These are phyloP conservation scores for Zymoseptoria ardabiliae DNA, from an alignment of 2,329 filamentous ascomycete species.

Conservation along the genomic window DNA sequence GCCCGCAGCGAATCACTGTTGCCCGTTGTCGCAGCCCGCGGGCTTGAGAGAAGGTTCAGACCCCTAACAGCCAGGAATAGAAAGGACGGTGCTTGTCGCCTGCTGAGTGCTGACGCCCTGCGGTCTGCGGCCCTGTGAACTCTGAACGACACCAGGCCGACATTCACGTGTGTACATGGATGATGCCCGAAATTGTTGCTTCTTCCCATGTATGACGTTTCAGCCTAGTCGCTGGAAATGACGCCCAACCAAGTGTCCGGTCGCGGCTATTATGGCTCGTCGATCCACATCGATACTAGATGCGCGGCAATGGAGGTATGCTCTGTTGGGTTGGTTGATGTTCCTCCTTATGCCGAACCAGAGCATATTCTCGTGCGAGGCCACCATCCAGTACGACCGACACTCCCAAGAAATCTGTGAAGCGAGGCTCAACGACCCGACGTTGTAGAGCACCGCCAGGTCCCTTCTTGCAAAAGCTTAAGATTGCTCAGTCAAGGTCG, in stretches of 20 bases:
- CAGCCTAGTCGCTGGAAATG: not conserved
- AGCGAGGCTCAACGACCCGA: not conserved
- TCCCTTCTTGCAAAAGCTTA: not conserved
- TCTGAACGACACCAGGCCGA: not conserved
- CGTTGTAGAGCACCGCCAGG: not conserved
- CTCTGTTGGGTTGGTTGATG: not conserved
- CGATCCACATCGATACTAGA: not conserved
- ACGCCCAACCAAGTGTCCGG: not conserved
- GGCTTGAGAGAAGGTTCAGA: not conserved
- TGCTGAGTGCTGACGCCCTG: not conserved
- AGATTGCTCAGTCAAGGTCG: not conserved
- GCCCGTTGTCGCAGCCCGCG: not conserved
- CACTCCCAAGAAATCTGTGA: not conserved
- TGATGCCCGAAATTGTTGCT: not conserved
- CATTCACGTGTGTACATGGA: not conserved
- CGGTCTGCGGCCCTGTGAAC: not conserved
- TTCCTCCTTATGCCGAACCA: not conserved
- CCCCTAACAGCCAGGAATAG: not conserved
- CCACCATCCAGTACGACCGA: not conserved
- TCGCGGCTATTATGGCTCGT: not conserved
- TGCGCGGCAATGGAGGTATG: not conserved
- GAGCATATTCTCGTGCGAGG: not conserved
- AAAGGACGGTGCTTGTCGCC: not conserved
- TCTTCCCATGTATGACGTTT: not conserved
- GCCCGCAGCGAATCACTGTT: not conserved